Evolutionary conservation across 73 alveolate species (phyloP).

Genomic region (Tetrahymena thermophila): DNA sequence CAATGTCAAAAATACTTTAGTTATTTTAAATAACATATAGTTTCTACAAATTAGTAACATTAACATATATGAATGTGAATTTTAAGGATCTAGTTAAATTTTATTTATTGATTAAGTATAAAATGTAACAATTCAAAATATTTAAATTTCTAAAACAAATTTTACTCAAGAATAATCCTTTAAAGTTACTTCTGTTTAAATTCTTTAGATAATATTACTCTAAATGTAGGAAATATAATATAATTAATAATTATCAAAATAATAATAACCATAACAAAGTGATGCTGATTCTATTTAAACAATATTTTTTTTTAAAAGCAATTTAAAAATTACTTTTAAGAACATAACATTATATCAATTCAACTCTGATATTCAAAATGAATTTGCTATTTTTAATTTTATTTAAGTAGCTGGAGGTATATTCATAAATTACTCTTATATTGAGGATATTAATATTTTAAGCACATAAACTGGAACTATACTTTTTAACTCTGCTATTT

Average conservation of each 20-base stretch:
- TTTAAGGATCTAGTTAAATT: not conserved
- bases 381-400: not conserved
- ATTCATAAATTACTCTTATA: not conserved
- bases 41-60: too few species aligned
- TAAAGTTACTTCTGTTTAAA: not conserved
- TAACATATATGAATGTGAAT: not conserved
- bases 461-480: not conserved
- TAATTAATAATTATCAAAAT: too few species aligned
- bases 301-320: too few species aligned
- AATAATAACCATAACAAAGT: too few species aligned
- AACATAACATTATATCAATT: not conserved
- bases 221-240: too few species aligned
- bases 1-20: not conserved
- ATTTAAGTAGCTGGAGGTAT: not conserved
- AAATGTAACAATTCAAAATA: too few species aligned
- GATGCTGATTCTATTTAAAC: too few species aligned
- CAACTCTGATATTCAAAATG: not conserved
- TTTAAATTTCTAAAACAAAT: not conserved
- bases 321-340: too few species aligned
- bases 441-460: not conserved
- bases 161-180: not conserved
- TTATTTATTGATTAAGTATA: too few species aligned
- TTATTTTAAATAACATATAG: not conserved
- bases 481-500: not conserved
- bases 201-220: too few species aligned